phyloP scores from a whole-genome alignment of 2,329 filamentous ascomycete genomes.

The Torrubiellomyces zombiae region DNA sequence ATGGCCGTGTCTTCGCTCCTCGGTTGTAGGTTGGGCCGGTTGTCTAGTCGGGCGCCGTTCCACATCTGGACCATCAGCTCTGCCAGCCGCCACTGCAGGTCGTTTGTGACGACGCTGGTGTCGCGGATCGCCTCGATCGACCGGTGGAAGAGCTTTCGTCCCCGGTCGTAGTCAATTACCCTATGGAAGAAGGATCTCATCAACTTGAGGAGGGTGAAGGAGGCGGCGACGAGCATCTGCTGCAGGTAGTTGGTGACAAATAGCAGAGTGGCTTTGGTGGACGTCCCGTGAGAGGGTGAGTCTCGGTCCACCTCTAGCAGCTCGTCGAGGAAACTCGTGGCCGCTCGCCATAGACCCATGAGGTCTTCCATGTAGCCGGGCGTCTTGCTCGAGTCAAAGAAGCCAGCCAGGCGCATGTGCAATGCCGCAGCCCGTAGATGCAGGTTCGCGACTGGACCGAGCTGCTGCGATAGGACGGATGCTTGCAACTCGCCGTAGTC shows the following conservation, averaged over 20 bases:
- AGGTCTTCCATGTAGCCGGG: slow-evolving; percentile 59
- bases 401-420: slow-evolving; percentile 61
- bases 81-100: slow-evolving; percentile 62
- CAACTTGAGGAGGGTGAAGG: slow-evolving; percentile 62
- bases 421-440: slow-evolving; percentile 58
- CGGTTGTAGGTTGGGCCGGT: slow-evolving; percentile 27
- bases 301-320: slow-evolving; percentile 37
- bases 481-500: slow-evolving; percentile 48
- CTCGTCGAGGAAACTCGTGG: slow-evolving; percentile 51
- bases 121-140: slow-evolving; percentile 54
- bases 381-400: slow-evolving; percentile 62
- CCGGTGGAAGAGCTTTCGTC: slow-evolving; percentile 51
- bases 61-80: slow-evolving; percentile 82
- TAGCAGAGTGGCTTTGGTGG: slow-evolving; percentile 38
- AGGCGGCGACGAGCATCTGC: slow-evolving; percentile 71
- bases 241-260: slow-evolving; percentile 63
- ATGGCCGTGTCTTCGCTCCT: slow-evolving; percentile 31
- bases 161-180: slow-evolving; percentile 52
- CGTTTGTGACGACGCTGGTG: slow-evolving; percentile 61
- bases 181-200: slow-evolving; percentile 61
- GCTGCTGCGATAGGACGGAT: slow-evolving; percentile 38
- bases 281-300: slow-evolving; percentile 26
- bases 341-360: slow-evolving; percentile 58
- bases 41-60: slow-evolving; percentile 48
- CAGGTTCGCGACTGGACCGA: slow-evolving; percentile 43